Evolutionary conservation across 2,329 filamentous ascomycete genomes (phyloP), one percentile per base, ranked within the genome.

Genomic region (Kalmusia sp.): DNA sequence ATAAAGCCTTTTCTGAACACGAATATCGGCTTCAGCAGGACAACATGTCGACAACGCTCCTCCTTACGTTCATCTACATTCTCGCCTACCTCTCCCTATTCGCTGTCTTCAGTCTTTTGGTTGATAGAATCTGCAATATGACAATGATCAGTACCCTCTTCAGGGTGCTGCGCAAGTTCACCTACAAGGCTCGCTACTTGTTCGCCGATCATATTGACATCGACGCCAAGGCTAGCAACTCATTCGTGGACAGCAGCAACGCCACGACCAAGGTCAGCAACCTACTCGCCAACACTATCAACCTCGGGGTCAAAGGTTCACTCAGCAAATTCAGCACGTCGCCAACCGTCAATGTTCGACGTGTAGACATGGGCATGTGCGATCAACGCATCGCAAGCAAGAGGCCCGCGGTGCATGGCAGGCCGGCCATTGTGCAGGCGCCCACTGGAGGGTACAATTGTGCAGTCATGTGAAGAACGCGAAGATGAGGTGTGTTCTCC

Each of bases 391-490:
- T n/a, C n/a, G n/a, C n/a, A n/a, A n/a, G n/a, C n/a, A n/a, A n/a
- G n/a, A n/a, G n/a, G n/a, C n/a, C n/a, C n/a, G n/a, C n/a, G n/a
- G n/a, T n/a, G 19, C 8, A 35, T 46, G 22, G 7, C 15, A 15
- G 8, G 8, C 33, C 31, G 21, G 38, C 14, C 7, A 44, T 45
- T 12, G 25, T 51, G 22, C 30, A 38, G 39, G 40, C 15, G 30
- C 49, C 49, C 15, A 51, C 31, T 2, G 49, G 49, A 1, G 49
- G 49, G 31, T 38, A 30, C 3, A 40, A 51, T 12, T 51, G 49
- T 34, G 39, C 49, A 15, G 49, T 51, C 19, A 51, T 51, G 49
- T 51, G 40, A 51, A 24, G 15, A n/a, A 51, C 45, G 49, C 45
- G 40, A 51, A 24, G 21, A 2, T 1, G 8, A 15, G 30, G 43